Conservation (phyloP, 805 yeast species). For the Kazachstania bromeliacearum region DNA sequence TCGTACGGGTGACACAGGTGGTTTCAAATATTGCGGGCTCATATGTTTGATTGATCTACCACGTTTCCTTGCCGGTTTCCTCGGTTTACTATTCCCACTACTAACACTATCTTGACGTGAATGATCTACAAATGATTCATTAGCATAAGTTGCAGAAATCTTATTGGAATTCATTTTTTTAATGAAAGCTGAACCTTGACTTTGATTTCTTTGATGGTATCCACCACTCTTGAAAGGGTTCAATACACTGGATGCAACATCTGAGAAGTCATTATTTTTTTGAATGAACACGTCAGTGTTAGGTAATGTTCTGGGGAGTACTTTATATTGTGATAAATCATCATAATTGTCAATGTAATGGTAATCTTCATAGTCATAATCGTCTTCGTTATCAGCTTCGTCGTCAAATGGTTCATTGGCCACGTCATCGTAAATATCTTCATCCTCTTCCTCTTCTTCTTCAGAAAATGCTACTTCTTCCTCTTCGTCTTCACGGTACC, state of each 20-base stretch:
- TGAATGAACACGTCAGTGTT: constrained; percentile 3
- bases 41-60: too few relatives aligned
- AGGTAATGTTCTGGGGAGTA: constrained; percentile 5
- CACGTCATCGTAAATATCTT: background rate
- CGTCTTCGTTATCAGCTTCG: constrained; percentile 3
- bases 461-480: constrained; percentile 2
- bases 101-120: background rate
- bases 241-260: background rate
- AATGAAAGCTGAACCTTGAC: constrained; percentile 1
- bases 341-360: constrained; percentile 2
- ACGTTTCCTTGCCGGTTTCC: background rate
- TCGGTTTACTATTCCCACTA: background rate
- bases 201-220: constrained; percentile 1
- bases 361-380: constrained; percentile 3
- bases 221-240: background rate
- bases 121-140: background rate
- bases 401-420: background rate
- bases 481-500: constrained; percentile 2
- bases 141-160: too few relatives aligned
- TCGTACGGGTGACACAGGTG: too few relatives aligned
- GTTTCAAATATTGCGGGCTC: too few relatives aligned
- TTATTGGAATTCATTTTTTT: background rate
- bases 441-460: background rate
- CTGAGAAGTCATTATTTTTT: background rate
- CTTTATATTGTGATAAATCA: background rate